Conservation (phyloP, 23 red algal species). For the Gracilariopsis chorda region DNA sequence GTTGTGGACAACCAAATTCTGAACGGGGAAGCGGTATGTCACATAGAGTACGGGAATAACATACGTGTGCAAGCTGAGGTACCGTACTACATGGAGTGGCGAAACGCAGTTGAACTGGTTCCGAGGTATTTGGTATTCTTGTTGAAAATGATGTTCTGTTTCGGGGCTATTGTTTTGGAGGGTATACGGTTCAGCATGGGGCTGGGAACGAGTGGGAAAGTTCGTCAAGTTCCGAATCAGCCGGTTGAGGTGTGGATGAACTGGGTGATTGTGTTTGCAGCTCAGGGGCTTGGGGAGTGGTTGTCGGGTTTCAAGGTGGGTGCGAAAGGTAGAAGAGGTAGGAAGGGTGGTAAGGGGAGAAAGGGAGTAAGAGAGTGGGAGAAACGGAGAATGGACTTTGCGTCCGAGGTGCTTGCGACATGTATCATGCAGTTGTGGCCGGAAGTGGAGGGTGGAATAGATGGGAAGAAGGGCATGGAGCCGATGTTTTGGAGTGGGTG, state of each 20-base stretch:
- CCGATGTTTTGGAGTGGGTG: neutral
- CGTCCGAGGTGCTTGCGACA: too few species aligned
- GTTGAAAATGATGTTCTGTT: neutral
- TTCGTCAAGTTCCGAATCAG: neutral
- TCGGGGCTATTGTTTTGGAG: neutral
- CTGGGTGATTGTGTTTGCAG: neutral
- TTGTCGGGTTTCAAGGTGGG: neutral
- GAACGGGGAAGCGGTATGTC: neutral
- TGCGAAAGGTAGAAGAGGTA: neutral
- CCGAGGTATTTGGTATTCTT: neutral
- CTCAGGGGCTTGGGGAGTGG: neutral
- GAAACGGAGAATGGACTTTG: too few species aligned
- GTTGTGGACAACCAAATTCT: neutral
- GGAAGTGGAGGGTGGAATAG: too few species aligned
- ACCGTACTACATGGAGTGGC: neutral
- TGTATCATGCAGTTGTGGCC: too few species aligned
- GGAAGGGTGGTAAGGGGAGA: neutral
- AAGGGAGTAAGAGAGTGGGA: too few species aligned
- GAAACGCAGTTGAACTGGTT: neutral
- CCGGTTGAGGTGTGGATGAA: neutral
- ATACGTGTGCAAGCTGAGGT: neutral
- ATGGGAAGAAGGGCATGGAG: neutral
- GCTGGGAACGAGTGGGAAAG: neutral
- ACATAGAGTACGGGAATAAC: neutral
- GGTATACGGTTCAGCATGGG: neutral